phyloP scores from a whole-genome alignment of 108 stramenopile species.

The Cyclotella choctawhatcheeana region DNA sequence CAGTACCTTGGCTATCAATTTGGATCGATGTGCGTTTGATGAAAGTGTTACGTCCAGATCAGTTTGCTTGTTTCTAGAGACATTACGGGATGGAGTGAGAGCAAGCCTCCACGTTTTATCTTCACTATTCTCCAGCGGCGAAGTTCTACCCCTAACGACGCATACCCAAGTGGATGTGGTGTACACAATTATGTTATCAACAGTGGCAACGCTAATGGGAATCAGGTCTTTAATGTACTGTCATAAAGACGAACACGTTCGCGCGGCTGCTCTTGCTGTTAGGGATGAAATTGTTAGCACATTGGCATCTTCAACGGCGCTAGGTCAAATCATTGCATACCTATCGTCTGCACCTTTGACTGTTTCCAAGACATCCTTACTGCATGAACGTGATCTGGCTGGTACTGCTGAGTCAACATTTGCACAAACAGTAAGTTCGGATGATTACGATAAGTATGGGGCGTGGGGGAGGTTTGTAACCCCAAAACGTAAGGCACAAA shows the following conservation, averaged over 20 bases:
- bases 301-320: conserved; percentile 36
- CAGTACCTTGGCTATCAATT: conserved; percentile 17
- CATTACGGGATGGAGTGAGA: conserved; percentile 30
- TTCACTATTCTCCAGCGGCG: conserved; percentile 28
- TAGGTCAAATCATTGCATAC: conserved; percentile 43
- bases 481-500: conserved; percentile 42
- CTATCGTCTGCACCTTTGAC: conserved; percentile 27
- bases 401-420: conserved; percentile 26
- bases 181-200: conserved; percentile 26
- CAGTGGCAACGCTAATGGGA: conserved; percentile 21
- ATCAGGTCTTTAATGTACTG: conserved; percentile 40
- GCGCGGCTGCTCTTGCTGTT: conserved; percentile 13
- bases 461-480: conserved; percentile 45
- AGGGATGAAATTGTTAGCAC: conserved; percentile 38
- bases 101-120: conserved; percentile 34
- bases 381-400: conserved; percentile 23
- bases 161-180: conserved; percentile 20
- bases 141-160: conserved; percentile 15
- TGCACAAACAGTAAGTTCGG: conserved; percentile 4
- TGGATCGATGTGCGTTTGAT: conserved; percentile 31
- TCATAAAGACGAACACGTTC: conserved; percentile 34
- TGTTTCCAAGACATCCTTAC: conserved; percentile 25
- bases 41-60: neutral
- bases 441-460: conserved; percentile 32
- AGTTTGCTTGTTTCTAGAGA: conserved; percentile 20